Percentiles rank a stretch among this genome's conserved stretches.
phyloP scores from a whole-genome alignment of 345 rosid genomes.

The Populus tremula region DNA sequence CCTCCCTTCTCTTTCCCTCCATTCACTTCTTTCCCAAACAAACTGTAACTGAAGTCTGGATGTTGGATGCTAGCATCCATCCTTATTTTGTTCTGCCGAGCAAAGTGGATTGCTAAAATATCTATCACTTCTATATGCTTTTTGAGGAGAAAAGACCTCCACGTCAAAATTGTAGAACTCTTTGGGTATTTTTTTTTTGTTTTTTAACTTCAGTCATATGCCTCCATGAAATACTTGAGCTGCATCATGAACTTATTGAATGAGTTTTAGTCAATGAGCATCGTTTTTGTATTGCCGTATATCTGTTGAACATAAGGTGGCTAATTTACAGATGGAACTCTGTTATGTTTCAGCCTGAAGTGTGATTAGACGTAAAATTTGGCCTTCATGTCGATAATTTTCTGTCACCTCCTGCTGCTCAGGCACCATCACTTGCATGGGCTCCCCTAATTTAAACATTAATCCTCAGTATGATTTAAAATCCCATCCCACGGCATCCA shows the following conservation, averaged over 20 bases:
- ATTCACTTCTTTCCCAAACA: too few species aligned
- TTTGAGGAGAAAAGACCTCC: not conserved
- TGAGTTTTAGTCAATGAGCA: not conserved
- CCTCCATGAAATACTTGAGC: not conserved
- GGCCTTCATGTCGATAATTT: not conserved
- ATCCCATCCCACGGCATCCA: not conserved
- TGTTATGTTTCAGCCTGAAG: not conserved
- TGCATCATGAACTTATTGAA: not conserved
- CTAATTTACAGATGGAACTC: not conserved
- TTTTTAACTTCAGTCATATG: not conserved
- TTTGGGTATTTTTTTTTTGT: not conserved
- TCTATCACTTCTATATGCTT: not conserved
- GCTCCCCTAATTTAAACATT: not conserved
- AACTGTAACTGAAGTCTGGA: not conserved
- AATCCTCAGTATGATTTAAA: not conserved
- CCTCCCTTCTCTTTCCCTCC: too few species aligned
- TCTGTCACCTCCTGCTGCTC: not conserved
- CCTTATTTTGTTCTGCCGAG: not conserved
- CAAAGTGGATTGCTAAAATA: not conserved
- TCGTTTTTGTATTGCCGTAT: not conserved
- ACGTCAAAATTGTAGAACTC: not conserved
- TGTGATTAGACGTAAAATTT: not conserved
- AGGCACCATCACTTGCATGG: not conserved
- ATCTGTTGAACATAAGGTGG: not conserved
- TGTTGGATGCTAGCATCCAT: not conserved